phyloP scores from a whole-genome alignment of 371 early-diverging fungal genomes.

The Smittium culicis region DNA sequence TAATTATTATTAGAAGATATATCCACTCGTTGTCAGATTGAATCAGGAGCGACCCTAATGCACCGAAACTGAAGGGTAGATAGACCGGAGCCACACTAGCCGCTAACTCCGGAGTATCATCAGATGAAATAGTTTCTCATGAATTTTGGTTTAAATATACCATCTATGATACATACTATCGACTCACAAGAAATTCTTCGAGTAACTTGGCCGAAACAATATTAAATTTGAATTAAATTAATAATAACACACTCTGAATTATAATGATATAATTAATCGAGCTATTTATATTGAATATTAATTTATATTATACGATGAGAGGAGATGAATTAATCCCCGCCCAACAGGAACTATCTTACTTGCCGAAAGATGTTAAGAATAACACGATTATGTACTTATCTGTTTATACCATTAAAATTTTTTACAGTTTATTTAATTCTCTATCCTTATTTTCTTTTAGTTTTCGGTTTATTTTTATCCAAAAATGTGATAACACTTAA shows the following conservation, averaged over 20 bases:
- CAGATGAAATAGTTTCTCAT: not conserved
- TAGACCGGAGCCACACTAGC: not conserved
- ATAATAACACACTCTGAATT: not conserved
- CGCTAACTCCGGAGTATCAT: not conserved
- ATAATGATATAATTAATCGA: not conserved
- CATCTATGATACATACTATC: not conserved
- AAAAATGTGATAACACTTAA: no score
- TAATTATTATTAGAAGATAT: not conserved
- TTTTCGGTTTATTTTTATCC: no score
- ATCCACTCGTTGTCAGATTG: not conserved
- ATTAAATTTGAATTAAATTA: not conserved
- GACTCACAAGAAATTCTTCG: not conserved
- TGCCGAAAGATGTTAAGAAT: not conserved
- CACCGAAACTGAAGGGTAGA: not conserved
- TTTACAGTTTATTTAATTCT: no score
- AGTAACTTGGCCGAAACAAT: not conserved
- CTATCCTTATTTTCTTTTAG: no score
- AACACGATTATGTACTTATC: no score
- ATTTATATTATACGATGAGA: not conserved
- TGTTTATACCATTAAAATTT: no score
- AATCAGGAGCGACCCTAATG: not conserved
- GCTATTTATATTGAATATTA: not conserved
- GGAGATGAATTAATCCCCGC: not conserved
- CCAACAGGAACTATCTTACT: not conserved
- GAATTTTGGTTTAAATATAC: not conserved